These are phyloP conservation scores for Candida ortonii DNA, from an alignment of 805 yeast species.

Conservation along the genomic window DNA sequence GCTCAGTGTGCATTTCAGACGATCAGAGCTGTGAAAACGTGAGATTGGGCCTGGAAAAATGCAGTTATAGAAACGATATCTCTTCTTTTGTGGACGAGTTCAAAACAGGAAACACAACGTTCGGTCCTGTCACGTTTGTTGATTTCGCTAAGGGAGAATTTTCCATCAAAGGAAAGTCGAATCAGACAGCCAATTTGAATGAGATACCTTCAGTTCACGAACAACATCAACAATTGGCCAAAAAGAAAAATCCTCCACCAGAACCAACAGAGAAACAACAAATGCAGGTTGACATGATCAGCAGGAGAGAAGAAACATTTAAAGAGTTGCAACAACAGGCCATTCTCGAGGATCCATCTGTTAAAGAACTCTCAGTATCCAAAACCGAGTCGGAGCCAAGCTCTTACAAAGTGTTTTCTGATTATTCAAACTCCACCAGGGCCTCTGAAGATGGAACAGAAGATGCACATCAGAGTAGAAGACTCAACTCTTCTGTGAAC, in stretches of 20 bases:
- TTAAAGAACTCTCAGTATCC: conserved; percentile 6
- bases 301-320: conserved; percentile 31
- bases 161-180: conserved; percentile 4
- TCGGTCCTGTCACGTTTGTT: conserved; percentile 58
- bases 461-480: no score
- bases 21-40: conserved; percentile 75
- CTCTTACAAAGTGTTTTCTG: conserved; percentile 30
- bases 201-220: conserved; percentile 20
- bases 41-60: conserved; percentile 63
- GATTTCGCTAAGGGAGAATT: conserved; percentile 45
- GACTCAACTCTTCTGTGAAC: conserved; percentile 11
- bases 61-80: conserved; percentile 61
- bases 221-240: conserved; percentile 11
- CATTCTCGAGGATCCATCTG: conserved; percentile 22
- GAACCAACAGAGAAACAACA: conserved; percentile 25
- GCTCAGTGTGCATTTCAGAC: conserved; percentile 72
- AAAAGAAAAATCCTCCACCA: conserved; percentile 30
- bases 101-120: conserved; percentile 65
- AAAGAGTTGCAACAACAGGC: conserved; percentile 29
- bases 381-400: conserved; percentile 26
- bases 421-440: conserved; percentile 31
- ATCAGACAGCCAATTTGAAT: conserved; percentile 12
- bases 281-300: conserved; percentile 25
- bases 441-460: conserved; percentile 16
- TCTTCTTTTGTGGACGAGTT: conserved; percentile 47